Percentiles rank a stretch among this genome's conserved stretches.
Conservation (phyloP, 352 stramenopile species). For the Pythium aphanidermatum region DNA sequence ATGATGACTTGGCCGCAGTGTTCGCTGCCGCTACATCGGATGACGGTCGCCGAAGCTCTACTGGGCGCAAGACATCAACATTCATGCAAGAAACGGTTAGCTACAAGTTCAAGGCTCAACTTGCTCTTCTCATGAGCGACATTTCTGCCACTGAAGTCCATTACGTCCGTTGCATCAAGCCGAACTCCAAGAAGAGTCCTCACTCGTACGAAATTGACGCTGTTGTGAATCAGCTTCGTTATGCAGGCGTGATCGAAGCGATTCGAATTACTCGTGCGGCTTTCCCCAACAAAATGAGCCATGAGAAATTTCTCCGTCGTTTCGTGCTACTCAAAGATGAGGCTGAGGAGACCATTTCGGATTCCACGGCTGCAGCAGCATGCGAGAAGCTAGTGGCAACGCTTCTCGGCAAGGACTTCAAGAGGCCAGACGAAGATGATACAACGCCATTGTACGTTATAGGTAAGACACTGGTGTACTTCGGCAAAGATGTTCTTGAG, state of each 20-base stretch:
- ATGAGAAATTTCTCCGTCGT: slow-evolving; percentile 83
- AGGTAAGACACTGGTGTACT: slow-evolving; percentile 91
- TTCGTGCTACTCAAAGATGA: slow-evolving; percentile 71
- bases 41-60: slow-evolving; percentile 31
- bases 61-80: slow-evolving; percentile 53
- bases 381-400: slow-evolving; percentile 51
- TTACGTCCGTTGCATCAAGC: slow-evolving; percentile 91
- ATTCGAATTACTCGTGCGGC: slow-evolving; percentile 87
- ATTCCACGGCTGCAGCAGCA: slow-evolving; percentile 51
- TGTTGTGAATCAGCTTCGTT: slow-evolving; percentile 85
- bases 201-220: slow-evolving; percentile 78
- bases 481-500: slow-evolving; percentile 91
- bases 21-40: slow-evolving; percentile 44
- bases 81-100: slow-evolving; percentile 88
- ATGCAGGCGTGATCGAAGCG: slow-evolving; percentile 86
- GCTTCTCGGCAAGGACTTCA: slow-evolving; percentile 45
- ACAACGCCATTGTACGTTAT: slow-evolving; percentile 60
- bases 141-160: slow-evolving; percentile 83
- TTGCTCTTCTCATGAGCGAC: slow-evolving; percentile 81
- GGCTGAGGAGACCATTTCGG: slow-evolving; percentile 12
- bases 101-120: slow-evolving; percentile 87
- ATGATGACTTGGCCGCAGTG: slow-evolving; percentile 51
- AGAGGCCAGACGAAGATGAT: slow-evolving; percentile 25
- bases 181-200: slow-evolving; percentile 79
- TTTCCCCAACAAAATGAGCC: slow-evolving; percentile 92